A percentile compares a stretch with the other conserved stretches of the same genome.
These are phyloP conservation scores for Isatis lusitanica DNA, from an alignment of 441 rosid species.

Conservation along the genomic window DNA sequence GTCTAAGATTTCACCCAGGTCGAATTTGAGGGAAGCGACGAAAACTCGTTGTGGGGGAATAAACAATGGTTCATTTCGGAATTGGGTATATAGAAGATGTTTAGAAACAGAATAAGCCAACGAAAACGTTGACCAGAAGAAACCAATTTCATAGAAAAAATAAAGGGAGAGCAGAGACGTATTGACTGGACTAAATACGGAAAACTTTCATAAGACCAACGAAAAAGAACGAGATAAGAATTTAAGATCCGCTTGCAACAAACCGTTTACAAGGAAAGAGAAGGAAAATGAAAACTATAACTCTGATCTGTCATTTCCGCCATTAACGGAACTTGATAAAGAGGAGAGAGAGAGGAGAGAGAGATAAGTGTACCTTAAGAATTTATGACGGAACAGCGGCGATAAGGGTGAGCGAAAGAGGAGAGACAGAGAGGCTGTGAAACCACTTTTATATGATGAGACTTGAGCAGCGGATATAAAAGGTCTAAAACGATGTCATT, in stretches of 20 bases:
- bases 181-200: constrained; percentile 19
- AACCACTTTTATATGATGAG: constrained; percentile 4
- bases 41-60: background rate
- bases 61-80: background rate
- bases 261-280: background rate
- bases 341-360: constrained; percentile 4
- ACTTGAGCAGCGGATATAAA: too few species aligned
- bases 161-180: background rate
- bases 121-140: constrained; percentile 19
- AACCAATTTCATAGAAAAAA: constrained; percentile 8
- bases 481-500: constrained; percentile 16
- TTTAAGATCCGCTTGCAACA: constrained; percentile 9
- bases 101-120: constrained; percentile 20
- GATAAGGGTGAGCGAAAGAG: constrained; percentile 7
- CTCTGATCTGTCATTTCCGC: constrained; percentile 7
- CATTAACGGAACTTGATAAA: constrained; percentile 7
- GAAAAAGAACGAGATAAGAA: constrained; percentile 9
- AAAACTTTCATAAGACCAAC: background rate
- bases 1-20: background rate
- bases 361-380: background rate
- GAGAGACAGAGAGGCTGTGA: constrained; percentile 12
- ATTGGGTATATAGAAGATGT: constrained; percentile 2
- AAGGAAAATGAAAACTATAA: too few species aligned
- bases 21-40: background rate
- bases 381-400: constrained; percentile 9